phyloP scores from a whole-genome alignment of 139 green algal genomes.

The Marvania coccoides region DNA sequence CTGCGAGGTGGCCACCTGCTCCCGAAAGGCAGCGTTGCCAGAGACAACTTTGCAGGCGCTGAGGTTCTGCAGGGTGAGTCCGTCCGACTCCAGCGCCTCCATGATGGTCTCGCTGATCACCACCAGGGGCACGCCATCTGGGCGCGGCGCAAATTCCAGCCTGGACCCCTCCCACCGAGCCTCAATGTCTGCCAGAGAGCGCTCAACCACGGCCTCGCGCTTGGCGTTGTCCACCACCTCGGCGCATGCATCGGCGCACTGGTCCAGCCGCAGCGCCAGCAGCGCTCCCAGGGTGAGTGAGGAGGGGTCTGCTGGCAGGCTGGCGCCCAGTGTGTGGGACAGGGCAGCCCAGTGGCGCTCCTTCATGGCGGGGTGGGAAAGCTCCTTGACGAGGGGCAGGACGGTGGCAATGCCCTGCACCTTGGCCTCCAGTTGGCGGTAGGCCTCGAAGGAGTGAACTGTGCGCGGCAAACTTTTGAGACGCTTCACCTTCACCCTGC shows the following conservation, averaged over 20 bases:
- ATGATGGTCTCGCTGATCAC: slow-evolving; percentile 60
- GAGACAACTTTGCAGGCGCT: slow-evolving; percentile 45
- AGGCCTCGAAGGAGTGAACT: slow-evolving; percentile 72
- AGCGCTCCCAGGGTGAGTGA: slow-evolving; percentile 76
- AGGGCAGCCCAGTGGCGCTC: slow-evolving; percentile 80
- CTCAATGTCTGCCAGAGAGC: not conserved
- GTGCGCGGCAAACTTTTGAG: not conserved
- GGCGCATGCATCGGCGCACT: slow-evolving; percentile 71
- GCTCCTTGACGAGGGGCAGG: slow-evolving; percentile 78
- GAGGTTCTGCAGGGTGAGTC: slow-evolving; percentile 85
- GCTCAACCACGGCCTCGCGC: slow-evolving; percentile 55
- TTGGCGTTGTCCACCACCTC: slow-evolving; percentile 88
- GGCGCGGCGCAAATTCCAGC: not conserved
- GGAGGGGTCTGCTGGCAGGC: slow-evolving; percentile 26
- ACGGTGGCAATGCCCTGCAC: slow-evolving; percentile 78
- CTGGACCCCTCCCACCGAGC: not conserved
- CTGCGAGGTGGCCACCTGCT: slow-evolving; percentile 79
- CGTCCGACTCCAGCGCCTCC: slow-evolving; percentile 82
- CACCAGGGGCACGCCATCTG: not conserved
- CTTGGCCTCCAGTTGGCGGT: slow-evolving; percentile 71
- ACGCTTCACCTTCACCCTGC: not conserved
- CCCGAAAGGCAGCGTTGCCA: slow-evolving; percentile 80
- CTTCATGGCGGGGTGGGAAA: slow-evolving; percentile 83
- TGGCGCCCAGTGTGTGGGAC: slow-evolving; percentile 42
- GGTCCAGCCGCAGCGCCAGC: slow-evolving; percentile 78